Base-by-base conservation (phyloP, 305 asterid genomes). In the Euphrasia arctica region DNA sequence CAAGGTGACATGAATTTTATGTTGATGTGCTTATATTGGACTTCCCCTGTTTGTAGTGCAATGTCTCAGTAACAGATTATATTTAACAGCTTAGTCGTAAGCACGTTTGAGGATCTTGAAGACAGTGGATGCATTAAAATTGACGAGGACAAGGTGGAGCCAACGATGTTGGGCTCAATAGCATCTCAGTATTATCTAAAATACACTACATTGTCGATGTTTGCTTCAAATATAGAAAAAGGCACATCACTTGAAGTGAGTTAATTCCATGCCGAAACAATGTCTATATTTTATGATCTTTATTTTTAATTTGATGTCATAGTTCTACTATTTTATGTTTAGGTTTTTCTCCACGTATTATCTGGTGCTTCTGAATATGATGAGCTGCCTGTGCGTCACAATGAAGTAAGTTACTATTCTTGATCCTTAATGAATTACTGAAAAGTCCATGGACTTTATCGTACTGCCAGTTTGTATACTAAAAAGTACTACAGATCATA, bases 361-460 rank as follows among this genome's bases (percentile, higher is more conserved):
- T 73, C 96, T 72, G 95, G 91, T 72, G 96, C 99, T 79, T 88
- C 97, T 70, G 99, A 93, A 81, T 93, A 93, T 67, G 96, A 93
- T 79, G 99, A 93, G 79, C 97, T 93, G 71, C 99, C 99, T 5
- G 95, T 93, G 73, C 88, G 99, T 55, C 99, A 93, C 83, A 93
- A 93, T 78, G 99, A 93, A 87, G 99, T 93, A 85, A 80, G 77
- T 75, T 67, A 31, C 60, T 54, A 70, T 28, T 63, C 39, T 59
- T 62, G 49, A 63, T 63, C 55, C 64, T 43, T 43, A 11, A 43
- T 54, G 57, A 41, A 4, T 29, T 47, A 15, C 58, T 29, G 25
- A 10, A 12, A 55, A 58, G 45, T 47, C 27, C 27, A 57, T 61
- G 52, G 45, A 31, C 43, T 27, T 42, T 14, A 62, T 56, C 61